Percentiles rank a stretch among this genome's conserved stretches.
Evolutionary conservation across 371 early-diverging fungal species (phyloP).

Genomic region (Circinella umbellata): DNA sequence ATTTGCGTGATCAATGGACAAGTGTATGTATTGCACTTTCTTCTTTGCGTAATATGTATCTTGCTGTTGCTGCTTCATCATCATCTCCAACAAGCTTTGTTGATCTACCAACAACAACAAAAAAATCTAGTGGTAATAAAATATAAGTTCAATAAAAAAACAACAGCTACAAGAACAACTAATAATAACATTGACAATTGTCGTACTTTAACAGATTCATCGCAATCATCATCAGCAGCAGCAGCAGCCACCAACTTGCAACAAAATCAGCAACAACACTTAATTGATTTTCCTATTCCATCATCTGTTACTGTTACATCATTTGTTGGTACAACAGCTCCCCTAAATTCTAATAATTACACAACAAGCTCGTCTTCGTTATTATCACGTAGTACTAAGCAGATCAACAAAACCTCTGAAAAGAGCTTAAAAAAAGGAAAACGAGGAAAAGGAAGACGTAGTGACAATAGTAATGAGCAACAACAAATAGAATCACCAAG

Average conservation of each 20-base stretch:
- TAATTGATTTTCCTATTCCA: neutral
- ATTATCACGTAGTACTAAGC: too few species aligned
- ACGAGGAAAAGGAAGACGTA: neutral
- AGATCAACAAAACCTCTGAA: neutral
- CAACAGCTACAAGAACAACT: neutral
- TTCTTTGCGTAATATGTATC: conserved; percentile 16
- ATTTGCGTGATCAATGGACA: conserved; percentile 21
- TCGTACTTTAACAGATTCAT: too few species aligned
- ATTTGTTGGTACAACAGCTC: neutral
- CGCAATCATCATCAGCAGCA: too few species aligned
- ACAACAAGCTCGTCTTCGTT: neutral
- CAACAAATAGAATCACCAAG: neutral
- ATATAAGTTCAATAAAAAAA: too few species aligned
- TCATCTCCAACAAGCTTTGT: neutral
- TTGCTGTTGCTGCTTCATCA: conserved; percentile 1
- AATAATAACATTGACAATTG: too few species aligned
- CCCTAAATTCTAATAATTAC: neutral
- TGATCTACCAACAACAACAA: neutral
- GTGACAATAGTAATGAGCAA: neutral
- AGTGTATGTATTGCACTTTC: conserved; percentile 16
- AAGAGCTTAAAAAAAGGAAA: neutral
- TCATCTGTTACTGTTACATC: conserved; percentile 8
- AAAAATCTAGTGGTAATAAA: neutral
- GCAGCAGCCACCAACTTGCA: too few species aligned
- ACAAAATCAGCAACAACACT: neutral